These are phyloP conservation scores for Hyphodiscus hymeniophilus DNA, from an alignment of 495 filamentous ascomycete species.

Conservation along the genomic window DNA sequence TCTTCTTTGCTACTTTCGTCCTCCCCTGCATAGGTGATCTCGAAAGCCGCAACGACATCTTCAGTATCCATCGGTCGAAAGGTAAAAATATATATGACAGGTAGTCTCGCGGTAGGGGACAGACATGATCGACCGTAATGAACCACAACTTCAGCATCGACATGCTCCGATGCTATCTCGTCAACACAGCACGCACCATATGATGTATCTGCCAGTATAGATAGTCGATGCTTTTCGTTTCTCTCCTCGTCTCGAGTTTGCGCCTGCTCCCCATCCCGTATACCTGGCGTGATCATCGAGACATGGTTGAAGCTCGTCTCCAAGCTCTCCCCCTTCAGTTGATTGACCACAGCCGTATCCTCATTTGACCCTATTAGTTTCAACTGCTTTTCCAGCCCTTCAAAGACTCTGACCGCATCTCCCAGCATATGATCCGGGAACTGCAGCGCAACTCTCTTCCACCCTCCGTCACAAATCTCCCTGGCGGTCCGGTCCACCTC, in stretches of 20 bases:
- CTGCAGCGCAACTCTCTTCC: conserved; percentile 76
- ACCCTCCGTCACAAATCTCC: conserved; percentile 63
- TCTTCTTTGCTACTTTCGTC: conserved; percentile 51
- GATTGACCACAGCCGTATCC: too few species aligned
- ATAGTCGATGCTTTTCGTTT: conserved; percentile 45
- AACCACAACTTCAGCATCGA: conserved; percentile 81
- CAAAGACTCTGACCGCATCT: conserved; percentile 77
- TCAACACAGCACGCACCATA: conserved; percentile 97
- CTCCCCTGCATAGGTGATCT: conserved; percentile 54
- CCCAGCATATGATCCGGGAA: conserved; percentile 88
- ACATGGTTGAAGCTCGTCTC: not conserved
- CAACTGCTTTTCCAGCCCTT: conserved; percentile 55
- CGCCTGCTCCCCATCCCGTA: not conserved
- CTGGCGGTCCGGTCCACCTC: conserved; percentile 75
- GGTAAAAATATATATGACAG: conserved; percentile 91
- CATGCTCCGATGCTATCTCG: conserved; percentile 93
- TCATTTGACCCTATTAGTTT: too few species aligned
- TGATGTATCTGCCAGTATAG: conserved; percentile 90
- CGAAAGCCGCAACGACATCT: conserved; percentile 52
- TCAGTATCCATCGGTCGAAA: conserved; percentile 52
- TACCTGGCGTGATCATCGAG: not conserved
- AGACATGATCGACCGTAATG: conserved; percentile 93
- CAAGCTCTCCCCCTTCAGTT: conserved; percentile 1
- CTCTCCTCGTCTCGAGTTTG: not conserved
- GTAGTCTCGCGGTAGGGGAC: conserved; percentile 79